A percentile compares a stretch with the other conserved stretches of the same genome.
Conservation (phyloP, 371 early-diverging fungal species). For the Actinomortierella wolfii region DNA sequence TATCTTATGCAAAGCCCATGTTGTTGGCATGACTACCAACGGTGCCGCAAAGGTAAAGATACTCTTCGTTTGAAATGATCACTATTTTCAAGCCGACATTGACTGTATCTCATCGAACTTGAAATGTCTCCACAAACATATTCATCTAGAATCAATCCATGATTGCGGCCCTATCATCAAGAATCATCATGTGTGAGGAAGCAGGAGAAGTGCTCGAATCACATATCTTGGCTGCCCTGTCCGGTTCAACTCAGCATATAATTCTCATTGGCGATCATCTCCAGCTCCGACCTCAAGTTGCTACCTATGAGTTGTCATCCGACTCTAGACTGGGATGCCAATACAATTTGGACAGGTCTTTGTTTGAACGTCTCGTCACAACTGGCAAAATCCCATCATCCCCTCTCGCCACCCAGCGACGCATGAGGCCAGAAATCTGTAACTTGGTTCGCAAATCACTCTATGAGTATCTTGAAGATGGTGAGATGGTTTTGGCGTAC, state of each 20-base stretch:
- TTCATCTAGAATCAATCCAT: too few species aligned
- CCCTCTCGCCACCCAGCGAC: constrained; percentile 58
- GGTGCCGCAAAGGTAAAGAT: constrained; percentile 51
- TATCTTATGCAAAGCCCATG: constrained; percentile 2
- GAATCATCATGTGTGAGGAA: constrained; percentile 66
- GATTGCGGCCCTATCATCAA: constrained; percentile 39
- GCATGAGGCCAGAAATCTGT: constrained; percentile 71
- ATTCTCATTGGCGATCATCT: constrained; percentile 72
- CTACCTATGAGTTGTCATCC: constrained; percentile 21
- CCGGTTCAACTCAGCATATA: constrained; percentile 58
- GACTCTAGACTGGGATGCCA: constrained; percentile 14
- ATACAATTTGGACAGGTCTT: constrained; percentile 55
- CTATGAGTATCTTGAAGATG: constrained; percentile 26
- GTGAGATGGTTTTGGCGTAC: constrained; percentile 12
- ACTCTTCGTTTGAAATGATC: constrained; percentile 49
- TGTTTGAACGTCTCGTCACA: constrained; percentile 64
- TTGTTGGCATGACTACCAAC: constrained; percentile 49
- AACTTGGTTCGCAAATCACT: constrained; percentile 44
- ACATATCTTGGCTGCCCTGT: constrained; percentile 60
- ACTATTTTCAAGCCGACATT: too few species aligned
- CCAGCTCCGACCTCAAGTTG: constrained; percentile 56
- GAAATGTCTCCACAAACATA: too few species aligned
- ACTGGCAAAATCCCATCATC: constrained; percentile 49
- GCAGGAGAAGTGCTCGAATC: constrained; percentile 75
- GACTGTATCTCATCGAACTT: too few species aligned